Conservation (phyloP, 2,329 filamentous ascomycete genomes). For the Penicillium occitanis region DNA sequence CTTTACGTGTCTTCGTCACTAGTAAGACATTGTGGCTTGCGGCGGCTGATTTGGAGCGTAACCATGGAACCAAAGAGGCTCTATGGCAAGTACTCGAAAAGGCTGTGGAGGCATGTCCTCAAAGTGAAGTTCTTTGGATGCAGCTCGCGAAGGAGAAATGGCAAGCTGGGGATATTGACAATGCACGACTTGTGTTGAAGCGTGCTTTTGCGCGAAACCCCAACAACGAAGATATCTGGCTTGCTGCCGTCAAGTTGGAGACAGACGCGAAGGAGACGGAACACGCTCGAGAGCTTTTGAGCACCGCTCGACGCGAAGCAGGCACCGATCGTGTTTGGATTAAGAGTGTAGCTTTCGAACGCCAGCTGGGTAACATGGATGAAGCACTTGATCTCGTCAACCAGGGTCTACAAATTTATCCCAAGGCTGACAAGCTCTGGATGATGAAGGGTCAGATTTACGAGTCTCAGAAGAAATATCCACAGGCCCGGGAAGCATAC, state of each 20-base stretch:
- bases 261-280: slow-evolving; percentile 82
- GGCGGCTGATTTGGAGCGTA: slow-evolving; percentile 85
- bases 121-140: slow-evolving; percentile 91
- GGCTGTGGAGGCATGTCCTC: slow-evolving; percentile 88
- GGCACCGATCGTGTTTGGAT: slow-evolving; percentile 97
- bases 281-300: slow-evolving; percentile 77
- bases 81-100: slow-evolving; percentile 86
- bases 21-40: slow-evolving; percentile 87
- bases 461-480: slow-evolving; percentile 73
- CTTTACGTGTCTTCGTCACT: slow-evolving; percentile 83
- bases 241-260: slow-evolving; percentile 93
- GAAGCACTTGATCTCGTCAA: slow-evolving; percentile 83
- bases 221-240: slow-evolving; percentile 97
- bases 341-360: slow-evolving; percentile 91
- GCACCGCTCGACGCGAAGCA: slow-evolving; percentile 79
- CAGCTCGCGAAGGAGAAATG: slow-evolving; percentile 93
- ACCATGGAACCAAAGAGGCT: slow-evolving; percentile 79
- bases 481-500: slow-evolving; percentile 87
- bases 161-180: slow-evolving; percentile 83
- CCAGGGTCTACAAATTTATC: slow-evolving; percentile 82
- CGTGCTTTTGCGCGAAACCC: slow-evolving; percentile 92
- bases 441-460: slow-evolving; percentile 99
- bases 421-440: slow-evolving; percentile 83
- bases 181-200: slow-evolving; percentile 79
- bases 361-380: slow-evolving; percentile 75